These are phyloP conservation scores for Vicia faba DNA, from an alignment of 306 rosid genomes.

Conservation along the genomic window DNA sequence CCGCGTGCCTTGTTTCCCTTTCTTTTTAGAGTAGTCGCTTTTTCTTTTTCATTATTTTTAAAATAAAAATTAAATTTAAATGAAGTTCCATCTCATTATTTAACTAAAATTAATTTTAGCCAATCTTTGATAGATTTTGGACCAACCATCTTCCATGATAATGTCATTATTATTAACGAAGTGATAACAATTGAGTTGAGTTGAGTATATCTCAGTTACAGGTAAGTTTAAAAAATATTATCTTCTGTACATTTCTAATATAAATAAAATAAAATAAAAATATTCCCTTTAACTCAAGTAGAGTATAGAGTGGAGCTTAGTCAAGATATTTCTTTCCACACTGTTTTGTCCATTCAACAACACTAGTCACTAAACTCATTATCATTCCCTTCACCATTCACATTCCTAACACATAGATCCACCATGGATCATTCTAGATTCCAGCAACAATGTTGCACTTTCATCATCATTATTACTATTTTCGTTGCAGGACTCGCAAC, in stretches of 20 bases:
- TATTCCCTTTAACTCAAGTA: neutral
- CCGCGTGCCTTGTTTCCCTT: slow-evolving; percentile 33
- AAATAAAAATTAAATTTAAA: too few relatives aligned
- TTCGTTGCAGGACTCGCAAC: slow-evolving; percentile 40
- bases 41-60: neutral
- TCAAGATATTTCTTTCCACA: neutral
- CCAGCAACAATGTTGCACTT: neutral
- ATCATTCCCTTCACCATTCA: neutral
- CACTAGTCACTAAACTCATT: neutral
- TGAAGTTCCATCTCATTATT: too few relatives aligned
- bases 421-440: slow-evolving; percentile 51
- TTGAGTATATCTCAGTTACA: too few relatives aligned
- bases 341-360: neutral
- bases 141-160: too few relatives aligned
- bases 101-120: too few relatives aligned
- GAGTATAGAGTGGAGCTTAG: neutral
- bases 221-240: neutral
- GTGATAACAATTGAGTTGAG: too few relatives aligned
- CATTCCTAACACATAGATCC: slow-evolving; percentile 12
- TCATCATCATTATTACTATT: neutral
- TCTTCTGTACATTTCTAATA: neutral
- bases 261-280: neutral
- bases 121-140: too few relatives aligned
- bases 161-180: too few relatives aligned
- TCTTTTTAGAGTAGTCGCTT: slow-evolving; percentile 29